Evolutionary conservation across 1,284 basidiomycete genomes (phyloP).

Genomic region (Cryptococcus sp.): DNA sequence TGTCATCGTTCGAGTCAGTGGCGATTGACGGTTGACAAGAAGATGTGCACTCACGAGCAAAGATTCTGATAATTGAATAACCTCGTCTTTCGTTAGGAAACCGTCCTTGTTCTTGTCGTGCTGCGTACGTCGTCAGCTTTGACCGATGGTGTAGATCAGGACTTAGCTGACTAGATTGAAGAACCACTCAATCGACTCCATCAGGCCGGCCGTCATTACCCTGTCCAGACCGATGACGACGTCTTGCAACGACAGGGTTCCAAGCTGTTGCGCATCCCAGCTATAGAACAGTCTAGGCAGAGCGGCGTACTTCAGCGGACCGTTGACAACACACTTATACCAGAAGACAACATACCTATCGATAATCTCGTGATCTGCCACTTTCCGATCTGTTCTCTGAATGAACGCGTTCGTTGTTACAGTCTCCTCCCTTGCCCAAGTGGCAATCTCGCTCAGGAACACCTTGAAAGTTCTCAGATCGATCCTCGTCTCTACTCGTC

Average conservation of each 20-base stretch:
- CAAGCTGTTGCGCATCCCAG: conserved; percentile 80
- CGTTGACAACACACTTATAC: neutral
- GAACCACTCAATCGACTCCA: conserved; percentile 99
- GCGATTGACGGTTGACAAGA: no score
- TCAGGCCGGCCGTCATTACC: conserved; percentile 93
- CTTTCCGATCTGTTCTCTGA: conserved; percentile 59
- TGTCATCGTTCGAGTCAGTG: conserved; percentile 42
- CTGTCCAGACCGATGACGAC: conserved; percentile 84
- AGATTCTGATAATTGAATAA: conserved; percentile 85
- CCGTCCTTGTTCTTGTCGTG: conserved; percentile 97
- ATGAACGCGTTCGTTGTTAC: conserved; percentile 89
- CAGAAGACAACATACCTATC: conserved; percentile 47
- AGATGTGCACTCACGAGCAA: conserved; percentile 66
- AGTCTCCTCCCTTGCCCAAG: conserved; percentile 95
- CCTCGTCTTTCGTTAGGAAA: conserved; percentile 92
- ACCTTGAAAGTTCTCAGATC: conserved; percentile 80
- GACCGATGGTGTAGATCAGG: neutral
- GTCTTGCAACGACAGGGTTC: conserved; percentile 86
- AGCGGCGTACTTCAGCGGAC: neutral
- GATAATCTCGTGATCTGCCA: conserved; percentile 57
- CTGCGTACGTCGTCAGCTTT: conserved; percentile 10
- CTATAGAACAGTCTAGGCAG: conserved; percentile 74
- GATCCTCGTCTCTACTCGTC: conserved; percentile 86
- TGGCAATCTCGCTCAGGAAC: conserved; percentile 89
- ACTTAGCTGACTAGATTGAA: conserved; percentile 67